Evolutionary conservation across 139 green algal genomes (phyloP), one percentile per base, ranked within the genome.

Genomic region (Volvox africanus): DNA sequence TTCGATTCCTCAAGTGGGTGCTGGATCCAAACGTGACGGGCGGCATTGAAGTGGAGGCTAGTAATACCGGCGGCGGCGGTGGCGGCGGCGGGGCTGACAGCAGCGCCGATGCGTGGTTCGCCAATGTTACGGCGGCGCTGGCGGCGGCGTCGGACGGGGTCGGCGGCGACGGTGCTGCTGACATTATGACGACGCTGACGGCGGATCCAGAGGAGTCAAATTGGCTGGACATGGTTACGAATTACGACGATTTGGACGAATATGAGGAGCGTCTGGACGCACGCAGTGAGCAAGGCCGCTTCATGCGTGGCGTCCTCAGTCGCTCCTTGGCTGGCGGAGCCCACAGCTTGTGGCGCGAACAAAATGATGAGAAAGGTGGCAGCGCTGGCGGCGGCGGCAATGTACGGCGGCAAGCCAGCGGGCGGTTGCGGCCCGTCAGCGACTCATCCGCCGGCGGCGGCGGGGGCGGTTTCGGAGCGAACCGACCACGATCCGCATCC

Each of bases 281-380:
- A n/a, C 36, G 37, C 26, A 50, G 26, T 22, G 55, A 71, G 85
- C 37, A 13, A 14, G 92, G 92, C 36, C 88, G n/a, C 30, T 94
- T 92, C 87, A 90, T 94, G 82, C 86, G 92, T 20, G 82, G 86
- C 69, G 91, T 81, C 33, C 69, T 94, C 1, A 76, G 75, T 1
- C 89, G 92, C 76, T 91, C 80, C 24, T 83, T 94, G 11, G 92
- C 92, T 1, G 92, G 86, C 20, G 92, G 92, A 30, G 89, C 92
- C 1, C 65, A 91, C 32, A 92, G 82, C 87, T 78, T 94, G 44
- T 94, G 92, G 92, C 26, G 50, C 13, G 80, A 79, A 44, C 17
- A 61, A 16, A 18, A 62, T 2, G 50, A 61, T 17, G n/a, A 78
- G 32, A 33, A 2, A 14, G 22, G 35, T 30, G 35, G 13, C 24